Percentiles rank a stretch among this genome's conserved stretches.
These are phyloP conservation scores for Fraxinus anomala DNA, from an alignment of 257 asterid species.

Conservation along the genomic window DNA sequence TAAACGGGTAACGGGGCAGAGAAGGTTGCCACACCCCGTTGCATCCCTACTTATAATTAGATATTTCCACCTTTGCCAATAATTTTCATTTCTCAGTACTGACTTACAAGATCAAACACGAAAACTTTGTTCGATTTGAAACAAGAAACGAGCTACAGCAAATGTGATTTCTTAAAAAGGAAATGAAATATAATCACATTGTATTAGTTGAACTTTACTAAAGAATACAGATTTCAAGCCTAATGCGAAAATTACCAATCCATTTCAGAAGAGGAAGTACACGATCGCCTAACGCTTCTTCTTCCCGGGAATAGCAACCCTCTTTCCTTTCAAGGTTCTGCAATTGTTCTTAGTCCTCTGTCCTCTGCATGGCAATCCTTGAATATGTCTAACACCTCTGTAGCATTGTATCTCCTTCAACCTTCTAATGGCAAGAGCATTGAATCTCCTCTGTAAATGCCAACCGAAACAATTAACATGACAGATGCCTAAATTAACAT, in stretches of 20 bases:
- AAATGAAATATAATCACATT: slow-evolving; percentile 20
- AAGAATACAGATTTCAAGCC: slow-evolving; percentile 22
- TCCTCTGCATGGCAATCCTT: slow-evolving; percentile 95
- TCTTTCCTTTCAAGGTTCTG: slow-evolving; percentile 92
- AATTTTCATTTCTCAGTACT: too few relatives aligned
- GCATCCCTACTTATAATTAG: too few relatives aligned
- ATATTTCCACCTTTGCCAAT: too few relatives aligned
- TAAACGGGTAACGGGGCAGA: too few relatives aligned
- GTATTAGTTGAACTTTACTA: slow-evolving; percentile 6
- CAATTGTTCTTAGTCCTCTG: slow-evolving; percentile 94
- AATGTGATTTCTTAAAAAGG: slow-evolving; percentile 15
- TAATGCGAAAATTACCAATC: slow-evolving; percentile 10
- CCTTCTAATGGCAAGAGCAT: slow-evolving; percentile 81
- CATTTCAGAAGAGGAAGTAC: slow-evolving; percentile 26
- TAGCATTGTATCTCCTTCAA: slow-evolving; percentile 95
- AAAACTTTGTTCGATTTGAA: background rate
- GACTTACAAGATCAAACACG: background rate
- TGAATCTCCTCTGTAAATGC: slow-evolving; percentile 74
- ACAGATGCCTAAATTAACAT: background rate
- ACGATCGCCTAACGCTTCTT: slow-evolving; percentile 56
- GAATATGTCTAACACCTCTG: slow-evolving; percentile 84
- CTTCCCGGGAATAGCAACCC: slow-evolving; percentile 82
- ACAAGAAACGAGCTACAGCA: background rate
- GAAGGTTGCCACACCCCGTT: too few relatives aligned
- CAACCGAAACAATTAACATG: background rate